Evolutionary conservation across 768 basidiomycete genomes (phyloP).

Genomic region (Macrolepiota dolichaula): DNA sequence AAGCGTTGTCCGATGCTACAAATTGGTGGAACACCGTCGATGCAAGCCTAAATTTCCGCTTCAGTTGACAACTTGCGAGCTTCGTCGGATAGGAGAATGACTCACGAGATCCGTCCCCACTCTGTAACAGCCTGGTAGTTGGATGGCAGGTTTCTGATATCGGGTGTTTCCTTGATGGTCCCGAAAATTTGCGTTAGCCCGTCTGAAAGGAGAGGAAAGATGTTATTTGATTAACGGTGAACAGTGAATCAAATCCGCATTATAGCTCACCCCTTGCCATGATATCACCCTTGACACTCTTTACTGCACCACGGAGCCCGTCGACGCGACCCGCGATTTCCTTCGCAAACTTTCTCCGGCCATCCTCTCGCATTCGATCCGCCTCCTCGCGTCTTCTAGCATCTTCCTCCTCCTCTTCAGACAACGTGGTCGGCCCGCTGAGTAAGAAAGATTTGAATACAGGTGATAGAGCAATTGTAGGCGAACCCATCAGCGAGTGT

Average conservation of each 20-base stretch:
- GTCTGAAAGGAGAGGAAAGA: constrained; percentile 40
- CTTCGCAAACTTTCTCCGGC: constrained; percentile 75
- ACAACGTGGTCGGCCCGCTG: constrained; percentile 67
- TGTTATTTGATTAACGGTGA: neutral
- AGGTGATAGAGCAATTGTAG: constrained; percentile 77
- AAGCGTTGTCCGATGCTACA: constrained; percentile 89
- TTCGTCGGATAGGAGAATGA: constrained; percentile 14
- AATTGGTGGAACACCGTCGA: constrained; percentile 96
- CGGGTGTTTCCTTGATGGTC: constrained; percentile 77
- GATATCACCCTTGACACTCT: constrained; percentile 91
- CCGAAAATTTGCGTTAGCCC: constrained; percentile 88
- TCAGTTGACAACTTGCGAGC: neutral
- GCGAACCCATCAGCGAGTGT: constrained; percentile 69
- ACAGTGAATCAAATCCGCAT: neutral
- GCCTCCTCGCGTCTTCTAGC: constrained; percentile 80
- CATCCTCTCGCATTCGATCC: constrained; percentile 84
- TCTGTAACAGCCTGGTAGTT: constrained; percentile 90
- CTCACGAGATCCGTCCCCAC: constrained; percentile 97
- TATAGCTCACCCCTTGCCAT: constrained; percentile 65
- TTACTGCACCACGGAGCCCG: constrained; percentile 76
- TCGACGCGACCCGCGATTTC: constrained; percentile 90
- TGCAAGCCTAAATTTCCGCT: constrained; percentile 59
- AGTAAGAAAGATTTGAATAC: constrained; percentile 85
- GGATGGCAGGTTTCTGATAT: constrained; percentile 71
- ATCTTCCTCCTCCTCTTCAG: constrained; percentile 75